A percentile compares a stretch with the other conserved stretches of the same genome.
These are phyloP conservation scores for Fraxinus quadrangulata DNA, from an alignment of 257 asterid genomes.

Conservation along the genomic window DNA sequence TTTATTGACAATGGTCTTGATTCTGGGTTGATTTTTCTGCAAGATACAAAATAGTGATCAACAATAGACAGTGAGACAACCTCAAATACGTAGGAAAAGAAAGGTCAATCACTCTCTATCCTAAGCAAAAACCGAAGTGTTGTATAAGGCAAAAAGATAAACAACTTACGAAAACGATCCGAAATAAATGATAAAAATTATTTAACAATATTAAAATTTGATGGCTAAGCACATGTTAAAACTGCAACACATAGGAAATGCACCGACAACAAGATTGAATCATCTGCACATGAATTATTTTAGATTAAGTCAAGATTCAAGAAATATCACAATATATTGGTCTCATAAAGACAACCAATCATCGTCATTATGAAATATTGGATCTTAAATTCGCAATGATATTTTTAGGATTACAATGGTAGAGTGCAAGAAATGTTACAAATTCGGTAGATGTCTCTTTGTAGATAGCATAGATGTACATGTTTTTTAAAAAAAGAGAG, in stretches of 20 bases:
- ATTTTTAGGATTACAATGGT: too few species aligned
- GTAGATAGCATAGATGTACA: too few species aligned
- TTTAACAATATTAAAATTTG: background rate
- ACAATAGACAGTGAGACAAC: background rate
- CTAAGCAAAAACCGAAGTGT: background rate
- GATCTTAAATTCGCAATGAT: too few species aligned
- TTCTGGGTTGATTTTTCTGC: conserved; percentile 92
- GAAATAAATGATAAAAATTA: background rate
- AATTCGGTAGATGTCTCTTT: too few species aligned
- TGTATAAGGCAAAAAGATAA: background rate
- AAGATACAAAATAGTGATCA: conserved; percentile 10
- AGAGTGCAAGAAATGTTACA: too few species aligned
- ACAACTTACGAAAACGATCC: too few species aligned
- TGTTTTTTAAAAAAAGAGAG: too few species aligned
- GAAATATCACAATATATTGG: too few species aligned
- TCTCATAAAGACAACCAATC: too few species aligned
- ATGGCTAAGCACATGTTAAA: background rate
- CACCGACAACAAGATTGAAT: background rate
- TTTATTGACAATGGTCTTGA: conserved; percentile 84
- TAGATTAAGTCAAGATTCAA: too few species aligned
- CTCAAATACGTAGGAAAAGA: background rate
- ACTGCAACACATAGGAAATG: background rate
- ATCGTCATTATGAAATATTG: too few species aligned
- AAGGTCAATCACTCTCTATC: background rate
- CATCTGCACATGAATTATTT: background rate